Evolutionary conservation across 306 rosid genomes (phyloP).

Genomic region (Carpinus fangiana): DNA sequence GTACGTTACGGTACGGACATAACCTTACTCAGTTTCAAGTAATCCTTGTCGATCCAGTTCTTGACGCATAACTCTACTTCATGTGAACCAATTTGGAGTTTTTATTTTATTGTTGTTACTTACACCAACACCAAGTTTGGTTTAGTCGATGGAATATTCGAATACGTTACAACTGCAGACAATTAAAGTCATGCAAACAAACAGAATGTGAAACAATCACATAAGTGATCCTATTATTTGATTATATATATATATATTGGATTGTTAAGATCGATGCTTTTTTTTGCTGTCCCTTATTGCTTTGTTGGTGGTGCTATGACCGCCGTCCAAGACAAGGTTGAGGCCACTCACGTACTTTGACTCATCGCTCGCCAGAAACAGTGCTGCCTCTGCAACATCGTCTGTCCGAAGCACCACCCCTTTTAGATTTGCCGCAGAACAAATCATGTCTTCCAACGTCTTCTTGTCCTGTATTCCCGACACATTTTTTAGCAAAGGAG

Average conservation of each 20-base stretch:
- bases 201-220: not conserved
- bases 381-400: constrained; percentile 38
- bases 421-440: constrained; percentile 14
- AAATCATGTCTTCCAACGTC: not conserved
- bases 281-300: not conserved
- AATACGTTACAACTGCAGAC: no score
- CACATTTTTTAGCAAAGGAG: constrained; percentile 42
- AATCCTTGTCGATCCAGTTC: no score
- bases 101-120: no score
- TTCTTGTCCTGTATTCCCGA: constrained; percentile 26
- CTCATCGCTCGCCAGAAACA: constrained; percentile 38
- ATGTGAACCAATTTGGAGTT: no score
- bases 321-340: constrained; percentile 39
- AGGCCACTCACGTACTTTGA: constrained; percentile 39
- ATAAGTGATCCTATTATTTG: no score
- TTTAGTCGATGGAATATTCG: no score
- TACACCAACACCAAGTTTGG: no score
- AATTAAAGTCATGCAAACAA: not conserved
- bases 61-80: no score
- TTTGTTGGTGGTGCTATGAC: constrained; percentile 35
- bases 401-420: constrained; percentile 18
- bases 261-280: not conserved
- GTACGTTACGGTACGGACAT: no score
- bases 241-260: no score
- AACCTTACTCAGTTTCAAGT: no score